phyloP scores from a whole-genome alignment of 2,329 filamentous ascomycete genomes.

The Trichoderma koningii region DNA sequence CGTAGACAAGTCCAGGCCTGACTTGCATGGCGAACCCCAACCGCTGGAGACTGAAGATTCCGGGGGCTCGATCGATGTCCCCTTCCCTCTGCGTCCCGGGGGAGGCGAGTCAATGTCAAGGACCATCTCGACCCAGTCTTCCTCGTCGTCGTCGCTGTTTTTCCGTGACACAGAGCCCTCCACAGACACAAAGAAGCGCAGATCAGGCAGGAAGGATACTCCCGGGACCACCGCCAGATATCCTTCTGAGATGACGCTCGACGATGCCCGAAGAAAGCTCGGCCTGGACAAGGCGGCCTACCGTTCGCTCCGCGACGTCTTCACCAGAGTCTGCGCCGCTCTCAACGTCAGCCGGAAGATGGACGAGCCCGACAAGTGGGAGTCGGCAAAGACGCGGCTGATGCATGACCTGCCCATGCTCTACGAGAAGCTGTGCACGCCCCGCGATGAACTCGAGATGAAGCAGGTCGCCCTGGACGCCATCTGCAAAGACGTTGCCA shows the following conservation, averaged over 20 bases:
- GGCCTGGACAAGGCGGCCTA: slow-evolving; percentile 66
- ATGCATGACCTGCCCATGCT: slow-evolving; percentile 66
- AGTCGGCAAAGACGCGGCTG: slow-evolving; percentile 67
- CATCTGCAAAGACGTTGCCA: slow-evolving; percentile 80
- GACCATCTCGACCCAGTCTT: background rate
- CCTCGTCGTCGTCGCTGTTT: background rate
- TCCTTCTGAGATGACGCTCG: slow-evolving; percentile 79
- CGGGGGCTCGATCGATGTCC: no score
- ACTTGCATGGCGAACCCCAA: background rate
- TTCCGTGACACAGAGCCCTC: background rate
- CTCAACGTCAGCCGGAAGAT: slow-evolving; percentile 74
- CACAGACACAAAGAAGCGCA: slow-evolving; percentile 61
- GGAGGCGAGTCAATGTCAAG: background rate
- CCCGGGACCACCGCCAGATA: slow-evolving; percentile 72
- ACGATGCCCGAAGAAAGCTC: slow-evolving; percentile 73
- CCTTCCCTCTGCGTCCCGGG: no score
- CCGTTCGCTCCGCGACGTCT: slow-evolving; percentile 63
- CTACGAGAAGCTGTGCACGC: slow-evolving; percentile 59
- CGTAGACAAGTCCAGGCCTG: slow-evolving; percentile 49
- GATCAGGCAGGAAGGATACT: slow-evolving; percentile 66
- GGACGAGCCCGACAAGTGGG: slow-evolving; percentile 73
- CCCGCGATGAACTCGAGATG: slow-evolving; percentile 59
- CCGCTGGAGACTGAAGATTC: no score
- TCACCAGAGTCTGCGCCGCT: slow-evolving; percentile 69
- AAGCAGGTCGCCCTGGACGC: slow-evolving; percentile 74